Evolutionary conservation across 1,284 basidiomycete genomes (phyloP), one percentile per base, ranked within the genome.

Genomic region (Volvariella surrecta): DNA sequence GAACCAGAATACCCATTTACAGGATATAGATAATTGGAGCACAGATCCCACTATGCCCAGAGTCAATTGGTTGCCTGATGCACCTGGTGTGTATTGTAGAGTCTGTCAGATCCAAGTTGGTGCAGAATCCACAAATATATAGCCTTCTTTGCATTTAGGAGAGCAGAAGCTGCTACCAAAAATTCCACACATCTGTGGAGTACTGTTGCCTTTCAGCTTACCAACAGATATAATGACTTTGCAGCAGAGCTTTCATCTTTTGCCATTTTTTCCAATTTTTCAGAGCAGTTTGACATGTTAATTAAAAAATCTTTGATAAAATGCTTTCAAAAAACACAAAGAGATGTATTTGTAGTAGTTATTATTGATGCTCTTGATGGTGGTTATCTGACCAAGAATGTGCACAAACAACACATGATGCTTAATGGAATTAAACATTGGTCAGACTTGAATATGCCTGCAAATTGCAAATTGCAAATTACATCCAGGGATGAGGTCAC

Each of bases 361-460:
- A 42, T 53, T 16, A 46, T 53, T 39, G 52, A 53, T 46, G 52
- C 50, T 1, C 44, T 53, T 3, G 47, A 53, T 40, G 52, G 50
- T 31, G 51, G 50, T 38, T 15, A 10, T n/a, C 9, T 8, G 8
- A 15, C 10, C 4, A 6, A 35, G 4, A 15, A 35, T 19, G 15
- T 6, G 15, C 6, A 4, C 13, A 19, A 35, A 15, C 6, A 8
- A 6, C 34, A 16, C 6, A 35, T 16, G 7, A 6, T 15, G 18
- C 6, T 35, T 15, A 15, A 35, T 7, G 34, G 18, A 15, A 15
- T 35, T 15, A 6, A 19, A 16, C 18, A 16, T 7, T 35, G 34
- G 13, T 35, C n/a, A 15, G 18, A 35, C 4, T 15, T 15, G n/a
- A n/a, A n/a, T n/a, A n/a, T n/a, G n/a, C 13, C 18, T 7, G 15